Evolutionary conservation across 2,329 filamentous ascomycete genomes (phyloP), one percentile per base, ranked within the genome.

Genomic region (Rachicladosporium sp.): DNA sequence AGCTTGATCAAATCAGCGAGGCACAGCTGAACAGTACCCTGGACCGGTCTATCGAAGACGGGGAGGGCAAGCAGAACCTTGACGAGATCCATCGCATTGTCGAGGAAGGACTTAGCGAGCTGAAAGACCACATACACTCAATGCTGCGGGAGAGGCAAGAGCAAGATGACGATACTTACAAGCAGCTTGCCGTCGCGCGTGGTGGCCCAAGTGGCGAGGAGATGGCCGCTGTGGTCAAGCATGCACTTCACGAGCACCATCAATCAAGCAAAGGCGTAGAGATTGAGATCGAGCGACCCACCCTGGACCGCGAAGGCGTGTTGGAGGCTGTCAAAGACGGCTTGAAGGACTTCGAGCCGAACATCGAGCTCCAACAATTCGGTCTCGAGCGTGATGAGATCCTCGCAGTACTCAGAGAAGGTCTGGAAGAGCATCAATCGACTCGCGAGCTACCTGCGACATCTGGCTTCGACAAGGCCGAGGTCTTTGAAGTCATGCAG

Each of bases 291-390:
- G 15, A 19, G 15, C 15, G 15, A 19, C 15, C 15, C 15, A 19
- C 15, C 5, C 37, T 64, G 60, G 35, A 66, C 62, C 30, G 64
- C 63, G 85, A 94, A 36, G 85, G 93, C 43, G 84, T 96, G 29
- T 73, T 96, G 2, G 74, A 82, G 21, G 87, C 88, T 3, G 82
- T 96, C 10, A 79, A 80, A 50, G 87, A 94, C 50, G 89, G 88
- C 1, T 93, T 87, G 77, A 89, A 95, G 56, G 84, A 79, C 39
- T 93, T 93, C 63, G 93, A 93, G 62, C 89, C 89, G 1, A 86
- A 95, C 51, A 86, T 94, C 37, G 81, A 93, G 50, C 72, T 93
- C 3, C 82, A 94, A 51, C 86, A 93, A 52, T 82, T 93, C 46
- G 89, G 88, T 2, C 68, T 96, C 1, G 89, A 94, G 58, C 75